Conservation (phyloP, 768 basidiomycete genomes). For the Guyanaporus albipodus region DNA sequence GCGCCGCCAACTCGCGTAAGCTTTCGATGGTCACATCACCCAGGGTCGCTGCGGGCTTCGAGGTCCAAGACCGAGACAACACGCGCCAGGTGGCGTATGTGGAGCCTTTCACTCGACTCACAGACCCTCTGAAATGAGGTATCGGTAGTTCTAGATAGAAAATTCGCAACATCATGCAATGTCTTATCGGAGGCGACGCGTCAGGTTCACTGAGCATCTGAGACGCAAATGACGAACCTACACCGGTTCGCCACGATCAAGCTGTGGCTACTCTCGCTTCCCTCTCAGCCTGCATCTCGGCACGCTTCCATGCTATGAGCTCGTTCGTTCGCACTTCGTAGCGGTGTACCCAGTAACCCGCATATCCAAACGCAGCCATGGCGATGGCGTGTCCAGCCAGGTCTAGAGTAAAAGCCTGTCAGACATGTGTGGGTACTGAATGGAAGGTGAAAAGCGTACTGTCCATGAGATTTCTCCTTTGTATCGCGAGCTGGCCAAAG, state of each 20-base stretch:
- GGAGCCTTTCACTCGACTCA: background rate
- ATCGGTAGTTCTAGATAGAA: constrained; percentile 19
- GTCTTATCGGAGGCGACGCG: constrained; percentile 2
- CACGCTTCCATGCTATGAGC: constrained; percentile 60
- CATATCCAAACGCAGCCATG: constrained; percentile 65
- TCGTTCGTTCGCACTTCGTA: constrained; percentile 63
- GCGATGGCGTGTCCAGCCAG: constrained; percentile 65
- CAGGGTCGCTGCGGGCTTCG: background rate
- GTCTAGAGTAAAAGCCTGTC: constrained; percentile 43
- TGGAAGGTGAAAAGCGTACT: constrained; percentile 55
- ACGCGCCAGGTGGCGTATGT: background rate
- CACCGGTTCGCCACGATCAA: constrained; percentile 10
- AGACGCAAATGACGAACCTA: constrained; percentile 22
- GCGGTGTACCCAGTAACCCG: constrained; percentile 69
- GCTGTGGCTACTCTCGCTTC: constrained; percentile 15
- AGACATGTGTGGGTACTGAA: background rate
- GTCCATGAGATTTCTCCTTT: constrained; percentile 71
- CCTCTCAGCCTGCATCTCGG: constrained; percentile 43
- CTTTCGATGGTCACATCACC: constrained; percentile 12
- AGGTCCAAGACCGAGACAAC: background rate
- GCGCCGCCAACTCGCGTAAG: background rate
- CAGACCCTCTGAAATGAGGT: no score
- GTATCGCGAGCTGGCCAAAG: constrained; percentile 84
- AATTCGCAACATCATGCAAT: constrained; percentile 6
- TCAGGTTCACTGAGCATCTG: constrained; percentile 7